phyloP scores from a whole-genome alignment of 768 basidiomycete species.

The Gymnopilus dilepis region DNA sequence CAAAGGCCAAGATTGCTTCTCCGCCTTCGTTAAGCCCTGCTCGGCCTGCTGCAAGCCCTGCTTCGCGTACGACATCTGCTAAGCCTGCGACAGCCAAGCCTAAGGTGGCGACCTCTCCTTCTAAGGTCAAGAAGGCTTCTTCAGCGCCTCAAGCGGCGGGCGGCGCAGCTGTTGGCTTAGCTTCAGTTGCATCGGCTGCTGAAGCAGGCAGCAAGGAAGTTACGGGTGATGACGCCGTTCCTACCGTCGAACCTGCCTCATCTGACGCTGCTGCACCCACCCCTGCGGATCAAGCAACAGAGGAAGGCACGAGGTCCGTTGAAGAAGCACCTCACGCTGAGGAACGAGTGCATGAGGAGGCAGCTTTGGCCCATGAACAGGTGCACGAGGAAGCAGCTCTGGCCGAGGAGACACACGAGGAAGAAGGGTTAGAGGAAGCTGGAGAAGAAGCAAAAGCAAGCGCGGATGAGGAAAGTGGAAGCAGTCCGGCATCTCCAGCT shows the following conservation, averaged over 20 bases:
- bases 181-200: conserved; percentile 14
- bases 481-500: conserved; percentile 12
- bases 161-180: conserved; percentile 24
- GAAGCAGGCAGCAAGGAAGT: conserved; percentile 14
- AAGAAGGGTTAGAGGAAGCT: conserved; percentile 9
- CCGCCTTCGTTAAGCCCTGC: conserved; percentile 37
- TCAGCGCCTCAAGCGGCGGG: conserved; percentile 24
- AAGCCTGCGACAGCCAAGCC: conserved; percentile 30
- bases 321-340: conserved; percentile 4
- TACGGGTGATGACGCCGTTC: conserved; percentile 9
- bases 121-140: conserved; percentile 10
- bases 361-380: not conserved
- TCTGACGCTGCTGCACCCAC: not conserved
- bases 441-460: conserved; percentile 4
- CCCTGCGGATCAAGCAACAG: not conserved
- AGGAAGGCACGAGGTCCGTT: not conserved
- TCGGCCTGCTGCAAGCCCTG: conserved; percentile 28
- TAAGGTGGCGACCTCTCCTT: conserved; percentile 21
- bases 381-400: not conserved
- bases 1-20: conserved; percentile 66
- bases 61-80: conserved; percentile 17
- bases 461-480: conserved; percentile 11
- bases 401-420: conserved; percentile 4
- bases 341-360: not conserved
- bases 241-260: conserved; percentile 3